These are phyloP conservation scores for Funneliformis geosporum DNA, from an alignment of 192 early-diverging fungal genomes.

Conservation along the genomic window DNA sequence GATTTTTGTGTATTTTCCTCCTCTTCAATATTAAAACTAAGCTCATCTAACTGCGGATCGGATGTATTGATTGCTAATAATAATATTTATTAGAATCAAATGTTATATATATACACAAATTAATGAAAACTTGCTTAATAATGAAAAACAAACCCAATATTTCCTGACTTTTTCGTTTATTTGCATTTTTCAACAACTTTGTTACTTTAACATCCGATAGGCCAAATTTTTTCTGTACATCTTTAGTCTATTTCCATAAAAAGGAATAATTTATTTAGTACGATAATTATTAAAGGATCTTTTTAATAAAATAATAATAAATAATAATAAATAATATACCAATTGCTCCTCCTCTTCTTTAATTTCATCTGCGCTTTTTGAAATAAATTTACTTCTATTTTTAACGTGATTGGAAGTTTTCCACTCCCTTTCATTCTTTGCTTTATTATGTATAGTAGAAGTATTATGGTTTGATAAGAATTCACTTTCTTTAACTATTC, in stretches of 20 bases:
- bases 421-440: slow-evolving; percentile 6
- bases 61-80: slow-evolving; percentile 20
- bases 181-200: slow-evolving; percentile 51
- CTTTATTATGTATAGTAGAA: not conserved
- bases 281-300: not conserved
- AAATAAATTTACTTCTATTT: not conserved
- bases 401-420: not conserved
- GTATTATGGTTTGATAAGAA: not conserved
- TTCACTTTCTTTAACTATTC: not conserved
- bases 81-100: not conserved
- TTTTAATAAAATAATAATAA: not conserved
- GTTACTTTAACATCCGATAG: slow-evolving; percentile 51
- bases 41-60: slow-evolving; percentile 27
- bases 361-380: slow-evolving; percentile 21
- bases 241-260: slow-evolving; percentile 42
- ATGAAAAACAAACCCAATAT: slow-evolving; percentile 18
- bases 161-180: slow-evolving; percentile 8
- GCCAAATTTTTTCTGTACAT: slow-evolving; percentile 57
- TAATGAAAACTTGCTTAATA: not conserved
- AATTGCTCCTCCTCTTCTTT: slow-evolving; percentile 48
- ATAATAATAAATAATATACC: slow-evolving; percentile 30
- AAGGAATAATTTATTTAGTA: slow-evolving; percentile 3
- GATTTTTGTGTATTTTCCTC: slow-evolving; percentile 8
- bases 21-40: slow-evolving; percentile 17
- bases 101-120: not conserved